Evolutionary conservation across 2,329 filamentous ascomycete species (phyloP).

Genomic region (Periglandula ipomoeae): DNA sequence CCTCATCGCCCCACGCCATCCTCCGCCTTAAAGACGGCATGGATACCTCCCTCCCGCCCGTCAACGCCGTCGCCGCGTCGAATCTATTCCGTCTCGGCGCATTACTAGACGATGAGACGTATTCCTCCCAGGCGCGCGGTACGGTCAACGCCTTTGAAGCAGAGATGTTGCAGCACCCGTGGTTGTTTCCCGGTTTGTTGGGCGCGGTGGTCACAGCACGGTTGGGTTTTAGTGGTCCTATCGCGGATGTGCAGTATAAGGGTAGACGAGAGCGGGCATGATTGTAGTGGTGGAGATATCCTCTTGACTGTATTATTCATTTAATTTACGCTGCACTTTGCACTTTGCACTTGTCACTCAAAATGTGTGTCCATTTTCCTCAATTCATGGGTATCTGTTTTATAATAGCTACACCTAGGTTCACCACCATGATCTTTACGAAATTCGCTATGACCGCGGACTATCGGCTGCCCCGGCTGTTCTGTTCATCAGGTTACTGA

Average conservation of each 20-base stretch:
- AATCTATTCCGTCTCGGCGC: slow-evolving; percentile 78
- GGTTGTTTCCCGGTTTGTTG: slow-evolving; percentile 78
- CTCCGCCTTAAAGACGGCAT: slow-evolving; percentile 91
- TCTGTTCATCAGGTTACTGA: slow-evolving; percentile 50
- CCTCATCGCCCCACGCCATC: slow-evolving; percentile 57
- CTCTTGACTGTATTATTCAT: neutral
- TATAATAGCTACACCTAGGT: slow-evolving; percentile 22
- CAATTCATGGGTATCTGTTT: slow-evolving; percentile 33
- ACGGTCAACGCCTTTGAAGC: slow-evolving; percentile 82
- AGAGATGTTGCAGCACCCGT: slow-evolving; percentile 87
- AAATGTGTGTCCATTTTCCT: slow-evolving; percentile 10
- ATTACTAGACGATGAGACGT: slow-evolving; percentile 57
- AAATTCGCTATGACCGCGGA: slow-evolving; percentile 9
- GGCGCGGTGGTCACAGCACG: slow-evolving; percentile 64
- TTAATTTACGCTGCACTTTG: too few species aligned
- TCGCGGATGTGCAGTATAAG: slow-evolving; percentile 18
- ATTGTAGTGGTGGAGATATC: neutral
- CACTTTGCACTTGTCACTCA: too few species aligned
- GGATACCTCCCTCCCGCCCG: slow-evolving; percentile 82
- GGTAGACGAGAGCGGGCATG: slow-evolving; percentile 8
- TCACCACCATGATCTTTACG: neutral
- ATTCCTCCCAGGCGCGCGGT: slow-evolving; percentile 56
- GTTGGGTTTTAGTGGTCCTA: slow-evolving; percentile 49
- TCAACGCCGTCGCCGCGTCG: slow-evolving; percentile 76
- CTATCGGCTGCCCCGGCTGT: slow-evolving; percentile 23